phyloP scores from a whole-genome alignment of 2,329 filamentous ascomycete genomes.

The Neocatenulostroma microsporum region DNA sequence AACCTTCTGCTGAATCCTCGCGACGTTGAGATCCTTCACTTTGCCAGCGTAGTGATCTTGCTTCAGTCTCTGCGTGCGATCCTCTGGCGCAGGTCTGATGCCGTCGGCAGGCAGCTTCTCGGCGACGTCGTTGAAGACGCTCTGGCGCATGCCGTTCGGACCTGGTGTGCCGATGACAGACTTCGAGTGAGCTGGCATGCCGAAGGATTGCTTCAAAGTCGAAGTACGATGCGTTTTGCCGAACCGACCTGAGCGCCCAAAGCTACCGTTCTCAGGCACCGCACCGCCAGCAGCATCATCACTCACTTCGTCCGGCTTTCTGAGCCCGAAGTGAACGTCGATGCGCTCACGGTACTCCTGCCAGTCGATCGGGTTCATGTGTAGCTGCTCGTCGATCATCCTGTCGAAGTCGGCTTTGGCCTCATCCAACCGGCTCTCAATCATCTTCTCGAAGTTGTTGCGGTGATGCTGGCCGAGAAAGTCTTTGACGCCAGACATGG shows the following conservation, averaged over 20 bases:
- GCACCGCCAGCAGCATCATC: constrained; percentile 28
- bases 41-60: constrained; percentile 73
- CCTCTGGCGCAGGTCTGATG: constrained; percentile 51
- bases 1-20: constrained; percentile 56
- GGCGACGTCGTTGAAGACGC: constrained; percentile 36
- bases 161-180: constrained; percentile 81
- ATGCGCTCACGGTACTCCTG: constrained; percentile 86
- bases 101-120: constrained; percentile 42
- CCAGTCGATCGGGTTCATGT: constrained; percentile 67
- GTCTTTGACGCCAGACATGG: constrained; percentile 22
- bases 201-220: constrained; percentile 41
- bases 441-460: constrained; percentile 57
- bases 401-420: constrained; percentile 86
- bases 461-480: constrained; percentile 24
- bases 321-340: constrained; percentile 91
- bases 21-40: constrained; percentile 68
- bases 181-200: constrained; percentile 63
- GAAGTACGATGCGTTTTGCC: constrained; percentile 42
- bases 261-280: constrained; percentile 35
- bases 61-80: constrained; percentile 73
- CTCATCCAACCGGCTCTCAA: constrained; percentile 52
- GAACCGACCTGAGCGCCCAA: constrained; percentile 45
- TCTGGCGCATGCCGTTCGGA: constrained; percentile 36
- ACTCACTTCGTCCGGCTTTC: constrained; percentile 33
- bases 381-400: constrained; percentile 89